Evolutionary conservation across 371 early-diverging fungal genomes (phyloP), one percentile per base, ranked within the genome.

Genomic region (Rhizopus delemar): DNA sequence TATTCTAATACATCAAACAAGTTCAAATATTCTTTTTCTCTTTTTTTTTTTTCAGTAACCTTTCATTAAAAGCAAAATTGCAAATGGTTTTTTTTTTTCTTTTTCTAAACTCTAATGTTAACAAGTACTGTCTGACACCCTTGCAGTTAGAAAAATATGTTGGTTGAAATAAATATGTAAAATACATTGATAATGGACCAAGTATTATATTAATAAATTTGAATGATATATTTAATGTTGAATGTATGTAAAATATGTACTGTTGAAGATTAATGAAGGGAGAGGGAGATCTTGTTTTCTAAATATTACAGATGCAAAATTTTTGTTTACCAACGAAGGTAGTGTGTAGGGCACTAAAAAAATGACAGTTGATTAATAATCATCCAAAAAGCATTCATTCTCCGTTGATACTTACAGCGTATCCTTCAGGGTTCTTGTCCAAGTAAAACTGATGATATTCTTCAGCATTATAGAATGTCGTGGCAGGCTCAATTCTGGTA

Each of bases 371-470:
- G 67, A 38, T 48, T 54, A 62, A 41, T 62, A 41, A 33, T 34
- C 33, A 12, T 11, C 52, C 16, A 12, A 33, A 22, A 22, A 22
- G 22, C 22, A 59, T 22, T 16, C 52, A 3, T 7, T 54, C 4
- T 31, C 8, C 36, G 36, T 31, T 32, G 8, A 32, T 43, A 60
- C 63, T 59, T 62, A 69, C 69, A 53, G 64, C 59, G 29, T 76
- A 76, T 12, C 74, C 70, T 15, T 63, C 60, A 31, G 71, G 78
- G 54, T 87, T 82, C 58, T 85, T 86, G 41, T 81, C 86, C 48
- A 96, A 69, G 54, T 96, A 95, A 16, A 80, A 70, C 71, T 91
- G 92, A 65, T 97, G 97, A 64, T 95, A 94, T 0, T 83, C 90
- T 71, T 97, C 97, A 22, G 92, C 97, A 51, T 87, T 79, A 60